Base-by-base conservation (phyloP, 2,329 filamentous ascomycete genomes). In the Pseudocercospora fijiensis region DNA sequence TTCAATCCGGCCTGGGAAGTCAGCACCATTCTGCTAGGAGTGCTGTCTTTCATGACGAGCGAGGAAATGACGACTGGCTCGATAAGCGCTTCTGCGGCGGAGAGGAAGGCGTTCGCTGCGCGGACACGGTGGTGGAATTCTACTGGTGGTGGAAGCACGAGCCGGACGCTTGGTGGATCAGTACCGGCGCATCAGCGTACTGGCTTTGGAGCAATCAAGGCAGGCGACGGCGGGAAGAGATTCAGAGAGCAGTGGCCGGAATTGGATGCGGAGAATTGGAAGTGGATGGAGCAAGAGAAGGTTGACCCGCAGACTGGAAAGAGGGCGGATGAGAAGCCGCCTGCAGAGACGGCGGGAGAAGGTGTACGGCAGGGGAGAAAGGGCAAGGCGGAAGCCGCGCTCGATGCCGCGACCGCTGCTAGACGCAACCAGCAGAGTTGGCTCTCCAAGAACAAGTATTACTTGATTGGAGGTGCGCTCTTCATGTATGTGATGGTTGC, bases 1-100 rank as follows among this genome's bases (percentile, higher is more conserved):
- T 99, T 98, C 83, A 99, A 99, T 76, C 95, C 95, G 1, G 93
- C 95, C 0, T 99, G 95, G 95, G 94, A 96, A 75, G 95, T 99
- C 7, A 94, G 90, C 60, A 99, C 95, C 0, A 99, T 99, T 68
- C 82, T 99, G 16, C 96, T 96, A 61, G 95, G 95, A 9, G 85
- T 99, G 27, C 82, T 98, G 67, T 96, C 90, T 43, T 99, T 99
- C 79, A 99, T 99, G 95, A 98, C 94, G 2, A 92, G 91, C 69
- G 94, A 99, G 75, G 95, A 99, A 81, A 97, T 98, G 90, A 99
- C 95, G 0, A 98, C 95, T 0, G 95, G 95, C 1, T 93, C 89
- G 28, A 86, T 99, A 28, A 88, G 89, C 5, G 91, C 88, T 18
- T 89, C 86, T 0, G 86, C 91, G 57, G 82, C 85, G 3, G 93